Percentiles rank a stretch among this genome's conserved stretches.
Evolutionary conservation across 75 land plant species (phyloP).

Genomic region (Chamaecyparis obtusa): DNA sequence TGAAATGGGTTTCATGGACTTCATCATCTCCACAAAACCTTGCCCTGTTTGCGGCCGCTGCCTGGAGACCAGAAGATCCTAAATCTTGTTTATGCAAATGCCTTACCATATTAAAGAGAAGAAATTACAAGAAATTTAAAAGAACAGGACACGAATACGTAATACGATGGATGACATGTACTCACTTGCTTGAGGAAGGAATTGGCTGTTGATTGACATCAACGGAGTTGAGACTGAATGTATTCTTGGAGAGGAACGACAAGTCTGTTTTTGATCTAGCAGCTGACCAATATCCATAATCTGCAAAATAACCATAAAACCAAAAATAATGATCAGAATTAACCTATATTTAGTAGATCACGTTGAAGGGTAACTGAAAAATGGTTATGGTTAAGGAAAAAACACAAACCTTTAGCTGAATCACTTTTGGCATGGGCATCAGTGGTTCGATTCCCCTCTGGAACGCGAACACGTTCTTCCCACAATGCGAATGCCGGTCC

Average conservation of each 20-base stretch:
- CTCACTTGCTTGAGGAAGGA: slow-evolving; percentile 9
- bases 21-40: slow-evolving; percentile 49
- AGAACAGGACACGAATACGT: neutral
- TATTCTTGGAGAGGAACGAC: slow-evolving; percentile 5
- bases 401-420: slow-evolving; percentile 20
- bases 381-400: neutral
- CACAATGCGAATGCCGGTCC: slow-evolving; percentile 51
- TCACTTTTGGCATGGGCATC: slow-evolving; percentile 31
- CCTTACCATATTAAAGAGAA: neutral
- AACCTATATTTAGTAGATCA: slow-evolving; percentile 15
- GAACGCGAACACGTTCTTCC: slow-evolving; percentile 35
- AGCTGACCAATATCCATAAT: slow-evolving; percentile 19
- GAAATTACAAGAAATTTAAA: neutral
- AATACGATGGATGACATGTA: slow-evolving; percentile 1
- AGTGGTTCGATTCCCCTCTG: slow-evolving; percentile 46
- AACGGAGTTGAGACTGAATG: slow-evolving; percentile 2
- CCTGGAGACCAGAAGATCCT: neutral
- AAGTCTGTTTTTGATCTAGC: slow-evolving; percentile 10
- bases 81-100: neutral
- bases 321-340: neutral
- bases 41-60: slow-evolving; percentile 17
- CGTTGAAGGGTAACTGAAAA: neutral
- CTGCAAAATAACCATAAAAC: slow-evolving; percentile 13
- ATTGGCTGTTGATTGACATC: slow-evolving; percentile 4
- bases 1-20: slow-evolving; percentile 16